Conservation (phyloP, 257 asterid genomes). For the Henckelia pumila region DNA sequence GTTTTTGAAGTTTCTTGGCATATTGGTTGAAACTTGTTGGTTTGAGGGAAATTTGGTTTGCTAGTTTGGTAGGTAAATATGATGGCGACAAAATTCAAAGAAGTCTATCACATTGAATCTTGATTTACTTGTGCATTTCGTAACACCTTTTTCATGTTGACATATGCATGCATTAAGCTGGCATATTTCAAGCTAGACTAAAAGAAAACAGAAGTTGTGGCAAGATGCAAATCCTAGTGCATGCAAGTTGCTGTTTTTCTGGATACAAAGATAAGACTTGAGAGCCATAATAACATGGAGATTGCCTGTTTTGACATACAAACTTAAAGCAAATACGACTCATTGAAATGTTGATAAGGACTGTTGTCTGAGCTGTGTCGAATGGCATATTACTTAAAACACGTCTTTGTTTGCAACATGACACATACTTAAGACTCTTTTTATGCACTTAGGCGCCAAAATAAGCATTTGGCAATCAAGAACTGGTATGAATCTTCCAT, state of each 20-base stretch:
- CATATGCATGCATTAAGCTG: background rate
- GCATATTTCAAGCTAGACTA: background rate
- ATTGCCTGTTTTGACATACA: background rate
- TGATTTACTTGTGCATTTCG: background rate
- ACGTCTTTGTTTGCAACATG: no score
- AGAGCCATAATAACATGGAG: background rate
- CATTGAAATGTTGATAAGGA: no score
- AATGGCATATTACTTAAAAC: no score
- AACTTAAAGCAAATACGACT: no score
- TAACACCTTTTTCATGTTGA: background rate
- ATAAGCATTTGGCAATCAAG: no score
- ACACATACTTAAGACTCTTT: no score
- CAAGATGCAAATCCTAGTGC: background rate
- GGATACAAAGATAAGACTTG: background rate
- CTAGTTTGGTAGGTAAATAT: background rate
- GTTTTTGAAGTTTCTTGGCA: no score
- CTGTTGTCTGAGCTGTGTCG: no score
- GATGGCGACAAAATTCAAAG: background rate
- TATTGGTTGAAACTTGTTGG: no score
- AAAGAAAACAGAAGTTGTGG: background rate
- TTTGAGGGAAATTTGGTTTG: no score
- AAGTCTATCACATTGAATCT: background rate
- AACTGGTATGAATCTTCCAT: no score
- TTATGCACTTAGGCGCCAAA: no score
- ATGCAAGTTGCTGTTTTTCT: background rate